These are phyloP conservation scores for Tolypocladium paradoxum DNA, from an alignment of 2,329 filamentous ascomycete species.

Conservation along the genomic window DNA sequence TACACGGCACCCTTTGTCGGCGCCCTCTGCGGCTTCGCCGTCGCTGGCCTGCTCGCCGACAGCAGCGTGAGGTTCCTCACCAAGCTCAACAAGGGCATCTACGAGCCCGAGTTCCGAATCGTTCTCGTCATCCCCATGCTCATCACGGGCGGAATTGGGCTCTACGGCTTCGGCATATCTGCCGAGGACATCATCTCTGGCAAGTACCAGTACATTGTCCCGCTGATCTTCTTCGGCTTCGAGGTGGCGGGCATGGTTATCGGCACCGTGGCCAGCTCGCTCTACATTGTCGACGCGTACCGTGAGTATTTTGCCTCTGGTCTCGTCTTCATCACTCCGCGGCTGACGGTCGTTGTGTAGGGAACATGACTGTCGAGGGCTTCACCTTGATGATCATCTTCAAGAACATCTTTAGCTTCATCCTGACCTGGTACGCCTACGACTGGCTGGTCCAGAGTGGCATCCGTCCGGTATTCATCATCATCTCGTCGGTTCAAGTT, in stretches of 20 bases:
- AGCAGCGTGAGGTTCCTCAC: conserved; percentile 61
- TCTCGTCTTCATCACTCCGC: background rate
- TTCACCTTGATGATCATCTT: conserved; percentile 88
- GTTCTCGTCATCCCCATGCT: conserved; percentile 74
- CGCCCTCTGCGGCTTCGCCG: conserved; percentile 62
- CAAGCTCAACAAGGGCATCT: conserved; percentile 64
- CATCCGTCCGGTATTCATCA: conserved; percentile 53
- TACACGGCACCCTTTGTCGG: conserved; percentile 82
- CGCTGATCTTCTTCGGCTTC: conserved; percentile 72
- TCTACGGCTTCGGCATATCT: conserved; percentile 78
- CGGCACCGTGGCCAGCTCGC: conserved; percentile 71
- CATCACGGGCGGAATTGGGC: conserved; percentile 62
- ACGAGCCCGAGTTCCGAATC: conserved; percentile 86
- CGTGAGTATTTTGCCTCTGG: conserved; percentile 38
- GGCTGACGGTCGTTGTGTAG: conserved; percentile 25
- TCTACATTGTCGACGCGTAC: conserved; percentile 91
- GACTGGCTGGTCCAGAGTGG: conserved; percentile 65
- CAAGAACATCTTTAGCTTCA: conserved; percentile 89
- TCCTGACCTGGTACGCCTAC: conserved; percentile 73
- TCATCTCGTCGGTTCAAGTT: conserved; percentile 67
- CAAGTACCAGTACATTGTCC: conserved; percentile 60
- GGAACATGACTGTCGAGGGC: conserved; percentile 72
- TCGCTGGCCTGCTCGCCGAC: conserved; percentile 69
- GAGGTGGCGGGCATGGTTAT: conserved; percentile 87
- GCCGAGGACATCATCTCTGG: conserved; percentile 42